Base-by-base conservation (phyloP, 1,139 yeast genomes). In the Saccharomycopsis phalli region DNA sequence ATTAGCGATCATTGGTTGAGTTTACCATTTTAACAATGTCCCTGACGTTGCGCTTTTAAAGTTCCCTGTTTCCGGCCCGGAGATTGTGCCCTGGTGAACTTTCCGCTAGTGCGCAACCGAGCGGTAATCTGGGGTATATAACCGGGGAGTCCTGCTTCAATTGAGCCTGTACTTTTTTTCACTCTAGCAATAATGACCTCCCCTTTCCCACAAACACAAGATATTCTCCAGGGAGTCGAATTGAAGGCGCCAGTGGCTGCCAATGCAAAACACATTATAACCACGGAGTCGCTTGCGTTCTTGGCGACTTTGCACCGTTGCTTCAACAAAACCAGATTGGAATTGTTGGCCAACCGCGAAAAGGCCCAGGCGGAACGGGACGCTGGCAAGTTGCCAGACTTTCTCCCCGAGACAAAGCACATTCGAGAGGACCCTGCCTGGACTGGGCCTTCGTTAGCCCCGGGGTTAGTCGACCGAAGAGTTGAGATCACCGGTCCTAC, bases 401-500 rank as follows among this genome's bases (percentile, higher is more conserved):
- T 81, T 61, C 63, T 80, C 46, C 82, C 84, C 19, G 86, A 79
- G 58, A 81, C 93, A 29, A 65, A 65, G 49, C 62, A 71, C 57
- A 77, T 81, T 55, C 71, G 93, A 59, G 75, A 80, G 33, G 86
- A 81, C 57, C 69, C 78, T 30, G 68, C 78, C 38, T 81, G 93
- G 93, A 77, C 76, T 49, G 91, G 91, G 31, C 84, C 91, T 30
- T 66, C 78, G 32, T 74, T 81, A 49, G 87, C 82, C 32, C 81
- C 77, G 21, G 88, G 91, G 33, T 70, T 81, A 49, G 74, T 71
- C 51, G 93, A 81, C 66, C 71, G 88, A 65, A 74, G 78, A 65
- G 84, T 69, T 52, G 86, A 72, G 60, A 77, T 69, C 61, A 79
- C 77, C 36, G 74, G 79, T 52, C 76, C 78, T 44, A 75, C 81